Evolutionary conservation across 345 rosid species (phyloP).

Genomic region (Physaria fendleri): DNA sequence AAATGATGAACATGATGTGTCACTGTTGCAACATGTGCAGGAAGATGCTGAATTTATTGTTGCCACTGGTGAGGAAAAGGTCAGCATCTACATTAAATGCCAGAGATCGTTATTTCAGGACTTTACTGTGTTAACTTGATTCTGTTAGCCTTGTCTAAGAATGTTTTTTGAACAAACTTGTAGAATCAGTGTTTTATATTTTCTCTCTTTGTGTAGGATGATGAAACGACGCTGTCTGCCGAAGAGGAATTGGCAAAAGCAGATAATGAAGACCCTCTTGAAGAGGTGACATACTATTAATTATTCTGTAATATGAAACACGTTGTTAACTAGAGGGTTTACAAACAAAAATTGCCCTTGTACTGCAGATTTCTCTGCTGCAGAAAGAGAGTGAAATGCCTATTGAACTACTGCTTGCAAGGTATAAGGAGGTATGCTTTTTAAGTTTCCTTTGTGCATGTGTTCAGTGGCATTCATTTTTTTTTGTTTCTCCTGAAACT

Average conservation of each 20-base stretch:
- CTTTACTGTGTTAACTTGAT: not conserved
- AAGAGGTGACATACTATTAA: slow-evolving; percentile 55
- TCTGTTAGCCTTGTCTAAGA: not conserved
- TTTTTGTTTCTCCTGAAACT: slow-evolving; percentile 24
- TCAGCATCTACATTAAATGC: slow-evolving; percentile 32
- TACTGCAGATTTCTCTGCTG: slow-evolving; percentile 67
- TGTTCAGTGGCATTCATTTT: slow-evolving; percentile 1
- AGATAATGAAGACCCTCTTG: slow-evolving; percentile 51
- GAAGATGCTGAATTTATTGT: slow-evolving; percentile 87
- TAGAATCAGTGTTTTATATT: slow-evolving; percentile 4
- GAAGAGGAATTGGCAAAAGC: slow-evolving; percentile 85
- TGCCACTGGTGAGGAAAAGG: slow-evolving; percentile 75
- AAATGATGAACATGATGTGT: slow-evolving; percentile 14
- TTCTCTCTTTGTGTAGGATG: slow-evolving; percentile 54
- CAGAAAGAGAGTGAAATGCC: slow-evolving; percentile 91
- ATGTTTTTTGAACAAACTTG: not conserved
- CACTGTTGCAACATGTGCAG: slow-evolving; percentile 42
- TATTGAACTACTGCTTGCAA: slow-evolving; percentile 77
- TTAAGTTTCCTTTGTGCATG: slow-evolving; percentile 26
- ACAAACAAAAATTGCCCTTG: slow-evolving; percentile 17
- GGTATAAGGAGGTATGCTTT: slow-evolving; percentile 87
- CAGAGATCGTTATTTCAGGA: not conserved
- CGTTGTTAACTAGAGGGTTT: slow-evolving; percentile 17
- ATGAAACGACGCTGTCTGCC: slow-evolving; percentile 77
- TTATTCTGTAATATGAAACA: slow-evolving; percentile 11